Base-by-base conservation (phyloP, 768 basidiomycete species). In the Lactarius hengduanensis region DNA sequence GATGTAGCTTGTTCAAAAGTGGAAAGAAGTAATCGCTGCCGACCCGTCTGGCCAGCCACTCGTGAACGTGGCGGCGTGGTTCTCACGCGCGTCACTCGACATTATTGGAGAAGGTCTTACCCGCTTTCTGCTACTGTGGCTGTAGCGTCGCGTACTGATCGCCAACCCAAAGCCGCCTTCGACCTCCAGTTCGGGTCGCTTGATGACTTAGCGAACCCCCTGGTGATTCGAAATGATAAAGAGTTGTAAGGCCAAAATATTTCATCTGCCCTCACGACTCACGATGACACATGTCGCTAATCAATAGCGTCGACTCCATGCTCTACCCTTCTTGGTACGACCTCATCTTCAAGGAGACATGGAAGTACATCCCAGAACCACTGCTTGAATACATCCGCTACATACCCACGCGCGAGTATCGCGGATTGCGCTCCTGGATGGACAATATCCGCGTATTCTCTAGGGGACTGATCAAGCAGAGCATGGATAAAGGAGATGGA, bases 51-150 rank as follows among this genome's bases (percentile, higher is more conserved):
- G 32, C 0, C 56, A 70, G 5, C 58, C 64, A 30, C 40, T 65
- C 18, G 61, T 73, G 47, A 71, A 72, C 36, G 66, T 73, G 18
- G n/a, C 20, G 15, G 22, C 57, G 7, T 73, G 72, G 73, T 67
- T 74, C 13, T 68, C 72, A 3, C 65, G 72, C 3, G 70, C 69
- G 58, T 71, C 72, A 9, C 65, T 74, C 10, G 73, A 74, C 56
- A 65, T 72, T 7, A 74, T 74, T 34, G 72, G 72, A 28, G 72
- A 73, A 69, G 69, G 73, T 74, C 16, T 20, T 22, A 0, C 15
- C 16, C 8, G 22, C 40, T 16, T 41, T 22, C 4, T 16, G 6
- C n/a, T 26, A 28, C 26, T 28, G 26, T 28, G 26, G 30, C 26
- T 11, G 16, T 30, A 10, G 10, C 56, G 41, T 18, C 20, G 50